Evolutionary conservation across 257 asterid genomes (phyloP).

Genomic region (Plantago elongata): DNA sequence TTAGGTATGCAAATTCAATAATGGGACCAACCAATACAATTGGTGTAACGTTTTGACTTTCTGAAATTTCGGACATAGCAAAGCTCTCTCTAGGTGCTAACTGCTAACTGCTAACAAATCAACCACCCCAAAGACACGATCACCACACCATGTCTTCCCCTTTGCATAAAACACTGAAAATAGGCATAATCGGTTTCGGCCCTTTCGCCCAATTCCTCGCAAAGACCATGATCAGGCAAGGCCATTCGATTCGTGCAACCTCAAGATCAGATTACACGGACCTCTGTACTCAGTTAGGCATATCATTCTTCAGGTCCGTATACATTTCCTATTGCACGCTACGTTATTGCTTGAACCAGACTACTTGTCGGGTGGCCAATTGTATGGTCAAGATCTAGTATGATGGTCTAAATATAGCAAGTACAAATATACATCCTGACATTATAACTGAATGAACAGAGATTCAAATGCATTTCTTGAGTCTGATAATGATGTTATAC

Average conservation of each 20-base stretch:
- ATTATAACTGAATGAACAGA: constrained; percentile 28
- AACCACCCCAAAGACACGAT: neutral
- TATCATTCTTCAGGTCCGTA: constrained; percentile 61
- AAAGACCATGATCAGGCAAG: constrained; percentile 62
- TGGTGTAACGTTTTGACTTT: too few relatives aligned
- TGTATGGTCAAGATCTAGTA: too few relatives aligned
- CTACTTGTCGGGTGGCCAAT: too few relatives aligned
- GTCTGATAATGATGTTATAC: constrained; percentile 55
- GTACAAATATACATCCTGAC: too few relatives aligned
- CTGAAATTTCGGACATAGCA: too few relatives aligned
- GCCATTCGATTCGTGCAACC: constrained; percentile 53
- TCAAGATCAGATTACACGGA: constrained; percentile 79
- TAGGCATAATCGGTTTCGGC: constrained; percentile 83
- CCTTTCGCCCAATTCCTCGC: constrained; percentile 72
- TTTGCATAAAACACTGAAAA: constrained; percentile 35
- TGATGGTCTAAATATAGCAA: too few relatives aligned
- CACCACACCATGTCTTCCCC: constrained; percentile 24
- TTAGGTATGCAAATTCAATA: too few relatives aligned
- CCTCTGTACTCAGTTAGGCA: constrained; percentile 48
- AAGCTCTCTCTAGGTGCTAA: neutral
- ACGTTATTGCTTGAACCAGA: neutral
- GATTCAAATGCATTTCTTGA: constrained; percentile 54
- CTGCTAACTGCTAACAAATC: neutral
- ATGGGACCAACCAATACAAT: too few relatives aligned
- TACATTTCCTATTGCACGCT: neutral